Evolutionary conservation across 208 protist genomes (phyloP), one percentile per base, ranked within the genome.

Genomic region (Leishmania gerbilli): DNA sequence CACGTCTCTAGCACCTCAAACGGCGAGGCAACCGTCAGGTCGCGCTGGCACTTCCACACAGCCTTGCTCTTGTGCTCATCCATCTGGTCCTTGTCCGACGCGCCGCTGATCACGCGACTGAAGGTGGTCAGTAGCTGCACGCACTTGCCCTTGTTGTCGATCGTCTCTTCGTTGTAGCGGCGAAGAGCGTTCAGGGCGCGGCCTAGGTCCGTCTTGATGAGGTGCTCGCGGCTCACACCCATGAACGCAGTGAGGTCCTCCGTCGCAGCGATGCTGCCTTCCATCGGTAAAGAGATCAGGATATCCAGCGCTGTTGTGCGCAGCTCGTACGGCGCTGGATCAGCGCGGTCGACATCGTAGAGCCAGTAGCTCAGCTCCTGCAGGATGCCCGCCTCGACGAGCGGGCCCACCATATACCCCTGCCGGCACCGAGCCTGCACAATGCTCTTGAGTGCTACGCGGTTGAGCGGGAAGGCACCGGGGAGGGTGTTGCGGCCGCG

Each of bases 361-460:
- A 97, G 79, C 92, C 93, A 97, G 65, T 90, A 88, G 79, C 93
- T 93, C 13, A 97, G 87, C 85, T 95, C 90, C 77, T 93, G 82
- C 49, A 97, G 84, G 42, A 97, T 87, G 53, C 93, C 93, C 2
- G 82, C 88, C 62, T 90, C 87, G 62, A 97, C 85, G 31, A 95
- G 87, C 72, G 85, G 87, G 0, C 83, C 84, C 27, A 81, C 79
- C 37, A 96, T 82, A 21, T 77, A 87, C 24, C 60, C 56, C 58
- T 91, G 87, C 21, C 84, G 87, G 78, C 91, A 93, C 56, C 88
- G 85, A 15, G 86, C 60, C 37, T 88, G 74, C 71, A 97, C 90
- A 40, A 86, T 65, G 19, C 84, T 79, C 40, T 74, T 74, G 34
- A 97, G 81, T 9, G 84, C 80, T 0, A 95, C 86, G 51, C 91